These are phyloP conservation scores for Erodium chrysanthum DNA, from an alignment of 441 rosid genomes.

Conservation along the genomic window DNA sequence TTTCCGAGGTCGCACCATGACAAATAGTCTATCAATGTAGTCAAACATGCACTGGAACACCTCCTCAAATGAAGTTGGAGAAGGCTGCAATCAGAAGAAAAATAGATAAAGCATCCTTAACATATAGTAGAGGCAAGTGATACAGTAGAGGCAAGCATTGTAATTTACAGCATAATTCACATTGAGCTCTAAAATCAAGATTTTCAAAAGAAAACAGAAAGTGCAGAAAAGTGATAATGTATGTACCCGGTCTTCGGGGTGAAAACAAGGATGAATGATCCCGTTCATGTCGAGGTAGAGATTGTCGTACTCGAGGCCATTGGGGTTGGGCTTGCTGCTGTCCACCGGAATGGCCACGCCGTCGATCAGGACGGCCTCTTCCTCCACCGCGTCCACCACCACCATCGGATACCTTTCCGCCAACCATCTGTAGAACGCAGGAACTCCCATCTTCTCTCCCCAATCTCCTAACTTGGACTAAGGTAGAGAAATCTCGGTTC, in stretches of 20 bases:
- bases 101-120: not conserved
- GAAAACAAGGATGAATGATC: slow-evolving; percentile 88
- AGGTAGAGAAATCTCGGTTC: too few relatives aligned
- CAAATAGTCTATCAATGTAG: slow-evolving; percentile 75
- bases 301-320: slow-evolving; percentile 65
- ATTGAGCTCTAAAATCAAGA: not conserved
- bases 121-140: not conserved
- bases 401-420: slow-evolving; percentile 77
- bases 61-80: slow-evolving; percentile 65
- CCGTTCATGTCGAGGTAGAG: slow-evolving; percentile 90
- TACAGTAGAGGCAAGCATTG: not conserved
- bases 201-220: not conserved
- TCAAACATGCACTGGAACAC: slow-evolving; percentile 85
- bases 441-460: slow-evolving; percentile 52
- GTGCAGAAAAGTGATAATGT: not conserved
- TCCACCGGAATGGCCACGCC: slow-evolving; percentile 70
- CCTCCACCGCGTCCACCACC: slow-evolving; percentile 62
- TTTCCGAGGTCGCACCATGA: slow-evolving; percentile 82
- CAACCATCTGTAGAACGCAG: slow-evolving; percentile 79
- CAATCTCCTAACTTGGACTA: too few relatives aligned
- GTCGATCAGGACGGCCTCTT: slow-evolving; percentile 62
- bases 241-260: slow-evolving; percentile 76
- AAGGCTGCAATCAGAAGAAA: slow-evolving; percentile 45
- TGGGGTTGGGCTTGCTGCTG: slow-evolving; percentile 67
- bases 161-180: not conserved